A percentile compares a stretch with the other conserved stretches of the same genome.
Conservation (phyloP, 345 rosid genomes). For the Triadica sebifera region DNA sequence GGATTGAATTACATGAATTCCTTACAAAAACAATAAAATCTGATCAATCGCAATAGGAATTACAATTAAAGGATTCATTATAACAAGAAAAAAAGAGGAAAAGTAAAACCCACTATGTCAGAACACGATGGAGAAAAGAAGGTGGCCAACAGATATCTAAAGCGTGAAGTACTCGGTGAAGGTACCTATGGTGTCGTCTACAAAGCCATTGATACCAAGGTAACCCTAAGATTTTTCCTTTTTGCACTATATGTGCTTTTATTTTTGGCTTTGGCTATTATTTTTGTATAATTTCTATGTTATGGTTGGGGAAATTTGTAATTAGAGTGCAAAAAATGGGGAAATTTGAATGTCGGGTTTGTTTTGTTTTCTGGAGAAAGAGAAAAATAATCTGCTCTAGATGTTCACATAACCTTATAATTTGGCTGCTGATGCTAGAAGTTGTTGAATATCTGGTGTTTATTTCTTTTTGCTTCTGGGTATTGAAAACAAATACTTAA, state of each 20-base stretch:
- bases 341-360: neutral
- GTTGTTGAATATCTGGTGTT: neutral
- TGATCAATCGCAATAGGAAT: neutral
- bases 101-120: constrained; percentile 27
- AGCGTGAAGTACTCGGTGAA: constrained; percentile 85
- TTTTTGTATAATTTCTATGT: too few species aligned
- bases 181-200: constrained; percentile 91
- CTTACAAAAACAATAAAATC: too few species aligned
- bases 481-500: neutral
- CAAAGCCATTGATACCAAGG: constrained; percentile 91
- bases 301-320: neutral
- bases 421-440: neutral
- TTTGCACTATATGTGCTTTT: neutral
- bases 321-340: neutral
- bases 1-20: neutral
- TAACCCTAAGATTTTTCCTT: constrained; percentile 24
- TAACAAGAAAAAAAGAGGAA: neutral
- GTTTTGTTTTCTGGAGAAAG: neutral
- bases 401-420: neutral
- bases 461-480: neutral
- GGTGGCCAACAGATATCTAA: constrained; percentile 86
- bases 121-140: constrained; percentile 65
- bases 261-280: neutral
- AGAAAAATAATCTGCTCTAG: neutral
- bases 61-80: neutral